Evolutionary conservation across 805 yeast species (phyloP).

Genomic region (Barnettozyma botsteinii): DNA sequence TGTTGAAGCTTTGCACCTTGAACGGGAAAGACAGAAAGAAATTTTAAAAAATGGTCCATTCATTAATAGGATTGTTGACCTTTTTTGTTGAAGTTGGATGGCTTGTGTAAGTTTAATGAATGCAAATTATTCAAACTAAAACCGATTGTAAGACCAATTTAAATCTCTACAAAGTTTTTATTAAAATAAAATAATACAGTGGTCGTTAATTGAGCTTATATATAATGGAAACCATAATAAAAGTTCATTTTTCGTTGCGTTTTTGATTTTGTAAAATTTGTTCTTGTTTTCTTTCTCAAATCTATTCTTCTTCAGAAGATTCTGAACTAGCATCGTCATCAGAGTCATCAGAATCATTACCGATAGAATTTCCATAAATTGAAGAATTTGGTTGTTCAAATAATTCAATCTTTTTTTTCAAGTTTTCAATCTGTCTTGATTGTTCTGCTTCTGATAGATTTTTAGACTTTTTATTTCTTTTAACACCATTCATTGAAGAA

Average conservation of each 20-base stretch:
- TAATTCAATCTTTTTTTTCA: constrained; percentile 72
- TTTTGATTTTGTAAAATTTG: too few species aligned
- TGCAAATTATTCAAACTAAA: too few species aligned
- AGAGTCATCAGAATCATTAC: constrained; percentile 37
- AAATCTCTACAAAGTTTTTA: too few species aligned
- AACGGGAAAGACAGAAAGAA: constrained; percentile 32
- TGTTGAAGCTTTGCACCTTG: constrained; percentile 35
- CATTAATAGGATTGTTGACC: constrained; percentile 16
- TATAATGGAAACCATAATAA: not conserved
- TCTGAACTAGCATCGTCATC: constrained; percentile 57
- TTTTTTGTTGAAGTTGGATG: constrained; percentile 27
- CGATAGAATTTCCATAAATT: constrained; percentile 28
- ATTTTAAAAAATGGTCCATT: constrained; percentile 17
- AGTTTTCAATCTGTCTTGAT: constrained; percentile 58
- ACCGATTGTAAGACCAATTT: too few species aligned
- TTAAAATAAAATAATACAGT: not conserved
- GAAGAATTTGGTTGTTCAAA: constrained; percentile 36
- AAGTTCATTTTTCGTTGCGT: not conserved
- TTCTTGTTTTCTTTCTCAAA: not conserved
- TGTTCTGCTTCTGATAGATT: constrained; percentile 63
- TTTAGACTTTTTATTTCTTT: constrained; percentile 44
- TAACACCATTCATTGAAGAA: constrained; percentile 11
- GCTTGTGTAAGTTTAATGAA: too few species aligned
- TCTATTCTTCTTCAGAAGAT: constrained; percentile 68
- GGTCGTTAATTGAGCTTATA: constrained; percentile 1